phyloP scores from a whole-genome alignment of 148 eudicot genomes.

The Salicornia ramosissima region DNA sequence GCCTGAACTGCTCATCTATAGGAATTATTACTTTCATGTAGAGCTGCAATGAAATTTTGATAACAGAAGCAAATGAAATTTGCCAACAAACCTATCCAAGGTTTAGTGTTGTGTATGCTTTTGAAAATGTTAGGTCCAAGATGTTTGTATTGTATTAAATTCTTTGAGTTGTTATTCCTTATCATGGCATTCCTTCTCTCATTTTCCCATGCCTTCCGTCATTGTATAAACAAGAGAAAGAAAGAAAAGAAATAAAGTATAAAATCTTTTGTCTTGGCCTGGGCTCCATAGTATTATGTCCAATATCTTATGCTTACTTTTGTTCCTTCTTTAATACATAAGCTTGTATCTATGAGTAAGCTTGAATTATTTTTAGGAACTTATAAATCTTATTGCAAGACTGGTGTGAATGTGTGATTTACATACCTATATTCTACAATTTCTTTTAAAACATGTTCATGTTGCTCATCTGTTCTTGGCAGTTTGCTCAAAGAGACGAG shows the following conservation, averaged over 20 bases:
- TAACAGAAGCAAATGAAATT: constrained; percentile 1
- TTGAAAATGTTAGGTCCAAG: not conserved
- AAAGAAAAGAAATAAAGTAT: not conserved
- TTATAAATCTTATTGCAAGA: not conserved
- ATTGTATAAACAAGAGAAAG: not conserved
- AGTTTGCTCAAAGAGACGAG: constrained; percentile 89
- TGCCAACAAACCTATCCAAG: not conserved
- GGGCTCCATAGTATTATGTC: not conserved
- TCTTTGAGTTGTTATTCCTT: not conserved
- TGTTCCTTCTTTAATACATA: not conserved
- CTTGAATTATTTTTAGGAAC: not conserved
- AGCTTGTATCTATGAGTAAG: not conserved
- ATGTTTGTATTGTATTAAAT: not conserved
- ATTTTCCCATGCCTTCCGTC: not conserved
- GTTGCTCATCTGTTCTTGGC: constrained; percentile 20
- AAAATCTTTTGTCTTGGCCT: not conserved
- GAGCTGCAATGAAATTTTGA: not conserved
- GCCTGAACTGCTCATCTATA: not conserved
- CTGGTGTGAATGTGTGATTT: no score
- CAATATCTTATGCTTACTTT: not conserved
- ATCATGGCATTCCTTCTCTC: no score
- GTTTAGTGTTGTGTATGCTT: not conserved
- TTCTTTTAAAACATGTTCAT: constrained; percentile 5
- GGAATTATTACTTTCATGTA: not conserved
- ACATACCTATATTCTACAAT: not conserved